Base-by-base conservation (phyloP, 495 filamentous ascomycete species). In the Aspergillus heteromorphus region DNA sequence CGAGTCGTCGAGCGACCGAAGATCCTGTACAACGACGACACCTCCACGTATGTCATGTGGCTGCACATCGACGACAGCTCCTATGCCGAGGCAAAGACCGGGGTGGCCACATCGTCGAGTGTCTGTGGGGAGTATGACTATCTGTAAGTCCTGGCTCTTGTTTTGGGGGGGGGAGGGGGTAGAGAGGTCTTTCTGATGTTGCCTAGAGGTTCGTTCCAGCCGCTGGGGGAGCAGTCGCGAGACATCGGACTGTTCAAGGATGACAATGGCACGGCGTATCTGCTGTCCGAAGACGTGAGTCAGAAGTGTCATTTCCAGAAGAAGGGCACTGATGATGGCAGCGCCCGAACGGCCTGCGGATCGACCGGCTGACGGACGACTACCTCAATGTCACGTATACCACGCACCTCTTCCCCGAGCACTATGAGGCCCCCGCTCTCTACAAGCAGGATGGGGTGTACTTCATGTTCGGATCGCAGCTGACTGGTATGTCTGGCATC, bases 1-100 rank as follows among this genome's bases (percentile, higher is more conserved):
- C 74, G 85, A 10, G 71, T 87, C 0, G 74, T 87, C 0, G 85
- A 88, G 62, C 63, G 85, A 29, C 85, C 85, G 6, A 87, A 87
- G 69, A 78, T 87, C 3, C 75, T 84, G 0, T 82, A 78, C 57
- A 85, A 86, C 40, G 73, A 75, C 27, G 65, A 65, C 21, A 83
- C 81, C 0, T 45, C 54, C 6, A 74, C 81, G 49, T 85, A 79
- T 63, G 75, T 79, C 20, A 69, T 78, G 67, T 87, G 82, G 75
- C 78, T 87, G 78, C 85, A 88, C 59, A 83, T 87, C 58, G 85
- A 88, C 58, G 76, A 68, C 36, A 73, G 72, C 31, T 78, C 66
- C 58, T 88, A 88, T 53, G 78, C 74, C 1, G 83, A 87, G 29
- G 85, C 85, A 9, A 83, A 79, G 53, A 80, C 82, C 0, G 85